Evolutionary conservation across 208 protist genomes (phyloP).

Genomic region (Wallacemonas sp.): DNA sequence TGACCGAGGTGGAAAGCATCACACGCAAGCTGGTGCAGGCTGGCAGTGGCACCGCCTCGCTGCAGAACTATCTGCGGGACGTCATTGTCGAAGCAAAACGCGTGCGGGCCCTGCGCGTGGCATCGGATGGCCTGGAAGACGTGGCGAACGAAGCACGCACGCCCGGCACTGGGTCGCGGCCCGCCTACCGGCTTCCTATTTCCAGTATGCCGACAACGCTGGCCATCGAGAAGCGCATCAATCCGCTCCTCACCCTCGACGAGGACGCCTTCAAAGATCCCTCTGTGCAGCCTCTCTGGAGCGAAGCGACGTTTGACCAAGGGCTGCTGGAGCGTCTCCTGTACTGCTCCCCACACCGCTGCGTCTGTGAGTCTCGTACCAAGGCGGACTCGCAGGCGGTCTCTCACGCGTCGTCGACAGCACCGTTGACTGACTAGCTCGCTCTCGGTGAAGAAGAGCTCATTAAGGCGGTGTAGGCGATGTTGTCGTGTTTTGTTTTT

Average conservation of each 20-base stretch:
- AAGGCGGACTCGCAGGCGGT: no score
- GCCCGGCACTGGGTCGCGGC: neutral
- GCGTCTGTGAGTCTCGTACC: neutral
- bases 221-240: conserved; percentile 50
- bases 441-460: no score
- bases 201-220: conserved; percentile 75
- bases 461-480: no score
- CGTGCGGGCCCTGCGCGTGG: conserved; percentile 20
- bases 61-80: conserved; percentile 22
- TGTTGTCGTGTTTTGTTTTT: no score
- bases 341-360: conserved; percentile 39
- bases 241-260: conserved; percentile 68
- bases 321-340: conserved; percentile 30
- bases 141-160: conserved; percentile 9
- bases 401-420: no score
- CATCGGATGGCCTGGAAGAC: conserved; percentile 39
- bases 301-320: conserved; percentile 18
- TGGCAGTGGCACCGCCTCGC: neutral
- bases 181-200: conserved; percentile 25
- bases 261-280: conserved; percentile 27
- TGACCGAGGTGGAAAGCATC: conserved; percentile 48
- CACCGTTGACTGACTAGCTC: no score
- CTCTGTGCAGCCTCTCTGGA: conserved; percentile 10
- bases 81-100: conserved; percentile 15
- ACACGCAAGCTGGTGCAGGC: conserved; percentile 8